Base-by-base conservation (phyloP, 257 asterid genomes). In the Ligustrum vulgare region DNA sequence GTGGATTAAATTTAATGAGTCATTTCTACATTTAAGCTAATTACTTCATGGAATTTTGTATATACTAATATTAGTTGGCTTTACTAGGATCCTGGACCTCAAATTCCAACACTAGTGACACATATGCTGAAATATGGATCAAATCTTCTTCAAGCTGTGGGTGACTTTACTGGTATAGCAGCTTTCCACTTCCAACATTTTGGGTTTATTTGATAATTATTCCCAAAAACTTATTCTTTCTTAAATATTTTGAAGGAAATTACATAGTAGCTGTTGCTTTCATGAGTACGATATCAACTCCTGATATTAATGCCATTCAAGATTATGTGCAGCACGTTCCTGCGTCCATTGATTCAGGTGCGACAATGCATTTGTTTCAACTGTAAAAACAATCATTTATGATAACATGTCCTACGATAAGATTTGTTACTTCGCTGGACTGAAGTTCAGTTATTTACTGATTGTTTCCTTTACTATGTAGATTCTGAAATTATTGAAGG, bases 401-500 rank as follows among this genome's bases (percentile, higher is more conserved):
- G 56, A 73, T 62, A 22, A 15, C 36, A 60, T 62, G 32, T 51
- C 36, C 23, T 25, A 25, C 20, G 8, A 43, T 32, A 70, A 43
- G 54, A 70, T 22, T 41, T 41, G 32, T 36, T 18, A 35, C 60
- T 73, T 41, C 69, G 60, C 79, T 72, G 64, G 33, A 60, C 23
- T 65, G 54, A 3, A 60, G 49, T 37, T 36, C 13, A 39, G 23
- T 63, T 70, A 68, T 71, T 83, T 49, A 45, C 77, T 82, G 34
- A 75, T 80, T 70, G 67, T 67, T 37, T 71, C 56, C 58, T 67
- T 80, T 60, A 43, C 58, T 69, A 16, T 78, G 82, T 72, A 95
- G 98, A 92, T 85, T 85, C 96, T 69, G 99, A 95, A 77, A 74
- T 95, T 71, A 89, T 89, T 81, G 98, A 84, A 85, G 98, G 97